phyloP scores from a whole-genome alignment of 2,329 filamentous ascomycete species.

The Botrytis medusae region DNA sequence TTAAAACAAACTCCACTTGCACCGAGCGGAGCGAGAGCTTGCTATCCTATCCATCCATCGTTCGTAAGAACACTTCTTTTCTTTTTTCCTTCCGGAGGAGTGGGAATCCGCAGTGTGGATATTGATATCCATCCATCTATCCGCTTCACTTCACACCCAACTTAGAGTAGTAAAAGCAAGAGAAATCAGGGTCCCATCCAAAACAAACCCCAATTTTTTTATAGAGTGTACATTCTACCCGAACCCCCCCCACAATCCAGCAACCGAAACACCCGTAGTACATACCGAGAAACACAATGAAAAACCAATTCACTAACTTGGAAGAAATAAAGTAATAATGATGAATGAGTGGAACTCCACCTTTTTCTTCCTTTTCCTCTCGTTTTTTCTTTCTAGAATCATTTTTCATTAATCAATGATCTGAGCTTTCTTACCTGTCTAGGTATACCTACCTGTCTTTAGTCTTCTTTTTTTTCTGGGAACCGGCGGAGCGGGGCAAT shows the following conservation, averaged over 20 bases:
- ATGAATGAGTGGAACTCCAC: background rate
- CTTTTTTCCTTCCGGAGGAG: background rate
- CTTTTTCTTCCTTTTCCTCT: background rate
- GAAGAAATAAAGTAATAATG: no score
- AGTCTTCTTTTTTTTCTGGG: background rate
- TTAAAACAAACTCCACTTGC: constrained; percentile 6
- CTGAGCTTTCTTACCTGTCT: background rate
- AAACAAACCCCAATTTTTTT: background rate
- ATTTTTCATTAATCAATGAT: background rate
- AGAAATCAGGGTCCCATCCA: constrained; percentile 8
- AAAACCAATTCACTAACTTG: background rate
- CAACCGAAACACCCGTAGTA: background rate
- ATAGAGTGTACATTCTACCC: background rate
- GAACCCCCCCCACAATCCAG: constrained; percentile 1
- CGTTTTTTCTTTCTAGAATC: background rate
- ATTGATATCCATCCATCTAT: background rate
- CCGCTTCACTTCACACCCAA: background rate
- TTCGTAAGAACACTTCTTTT: constrained; percentile 10
- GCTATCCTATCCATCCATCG: background rate
- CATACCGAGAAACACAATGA: background rate
- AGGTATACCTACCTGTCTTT: background rate
- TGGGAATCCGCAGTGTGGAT: background rate
- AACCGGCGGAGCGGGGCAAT: background rate
- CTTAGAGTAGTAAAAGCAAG: background rate
- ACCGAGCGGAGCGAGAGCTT: background rate